Evolutionary conservation across 495 filamentous ascomycete genomes (phyloP), one percentile per base, ranked within the genome.

Genomic region (Immersiella caudata): DNA sequence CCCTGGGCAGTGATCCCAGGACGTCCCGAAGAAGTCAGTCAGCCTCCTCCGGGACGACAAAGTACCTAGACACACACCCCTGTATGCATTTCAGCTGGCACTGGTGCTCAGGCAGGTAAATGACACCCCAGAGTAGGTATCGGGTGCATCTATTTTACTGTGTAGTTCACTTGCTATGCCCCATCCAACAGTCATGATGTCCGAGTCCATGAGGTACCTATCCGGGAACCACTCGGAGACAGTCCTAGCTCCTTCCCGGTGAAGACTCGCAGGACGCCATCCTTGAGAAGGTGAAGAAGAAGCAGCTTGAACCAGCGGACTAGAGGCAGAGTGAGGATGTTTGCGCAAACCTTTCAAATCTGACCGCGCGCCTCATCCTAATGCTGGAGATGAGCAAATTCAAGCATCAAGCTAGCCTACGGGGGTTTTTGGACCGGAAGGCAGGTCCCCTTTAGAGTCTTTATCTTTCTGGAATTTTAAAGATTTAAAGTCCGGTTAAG

Each of bases 381-480:
- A 62, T 67, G 60, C 46, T 67, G 18, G 14, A 50, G 3, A 56
- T 63, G 8, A 49, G 65, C 2, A 27, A 35, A 0, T 0, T 62
- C 25, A 16, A 22, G n/a, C 29, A 49, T 29, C 21, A 46, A 35
- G 35, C 40, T 29, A 29, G 27, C 18, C 59, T 46, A 22, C 29
- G 66, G 3, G 40, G 50, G 0, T 58, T 29, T n/a, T n/a, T 67
- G 0, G 29, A 40, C 16, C 63, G 66, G 59, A 62, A n/a, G 20
- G 20, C 21, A 11, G 66, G 60, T 16, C 51, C 21, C 16, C 9
- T 68, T 2, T 7, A 21, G n/a, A 9, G 51, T 64, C 9, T 68
- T 64, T 27, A 29, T 64, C 14, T 1, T 24, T n/a, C 16, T 9
- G 7, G 2, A 49, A 64, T 27, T 68, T 68, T 51, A 12, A 46